A percentile compares a stretch with the other conserved stretches of the same genome.
These are phyloP conservation scores for Escallonia rubra DNA, from an alignment of 129 eudicot species.

Conservation along the genomic window DNA sequence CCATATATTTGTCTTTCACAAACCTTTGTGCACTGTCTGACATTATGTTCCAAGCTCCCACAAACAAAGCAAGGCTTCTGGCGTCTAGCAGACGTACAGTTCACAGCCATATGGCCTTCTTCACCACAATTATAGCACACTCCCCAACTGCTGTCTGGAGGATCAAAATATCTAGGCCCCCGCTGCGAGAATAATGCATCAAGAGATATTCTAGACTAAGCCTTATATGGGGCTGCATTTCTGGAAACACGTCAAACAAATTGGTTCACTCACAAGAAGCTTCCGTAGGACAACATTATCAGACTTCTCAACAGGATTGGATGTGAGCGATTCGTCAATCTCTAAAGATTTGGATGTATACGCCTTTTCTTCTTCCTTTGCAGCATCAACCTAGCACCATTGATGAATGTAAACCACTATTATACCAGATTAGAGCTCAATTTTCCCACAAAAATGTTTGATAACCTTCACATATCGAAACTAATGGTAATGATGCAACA, in stretches of 20 bases:
- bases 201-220: slow-evolving; percentile 21
- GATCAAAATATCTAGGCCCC: slow-evolving; percentile 99
- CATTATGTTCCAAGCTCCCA: slow-evolving; percentile 94
- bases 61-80: slow-evolving; percentile 93
- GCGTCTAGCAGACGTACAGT: slow-evolving; percentile 74
- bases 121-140: slow-evolving; percentile 97
- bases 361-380: slow-evolving; percentile 28
- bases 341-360: slow-evolving; percentile 22
- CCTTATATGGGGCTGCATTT: slow-evolving; percentile 17
- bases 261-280: slow-evolving; percentile 91
- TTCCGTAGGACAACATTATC: slow-evolving; percentile 70
- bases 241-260: slow-evolving; percentile 27
- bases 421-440: neutral
- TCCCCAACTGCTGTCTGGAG: slow-evolving; percentile 93
- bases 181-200: slow-evolving; percentile 50
- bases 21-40: slow-evolving; percentile 75
- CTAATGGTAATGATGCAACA: too few relatives aligned
- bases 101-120: slow-evolving; percentile 69
- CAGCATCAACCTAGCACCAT: slow-evolving; percentile 35
- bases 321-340: slow-evolving; percentile 24
- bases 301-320: slow-evolving; percentile 43
- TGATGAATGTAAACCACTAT: neutral
- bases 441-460: too few relatives aligned
- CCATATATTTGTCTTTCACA: neutral
- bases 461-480: too few relatives aligned